Evolutionary conservation across 495 filamentous ascomycete species (phyloP).

Genomic region (Cryomyces antarcticus): DNA sequence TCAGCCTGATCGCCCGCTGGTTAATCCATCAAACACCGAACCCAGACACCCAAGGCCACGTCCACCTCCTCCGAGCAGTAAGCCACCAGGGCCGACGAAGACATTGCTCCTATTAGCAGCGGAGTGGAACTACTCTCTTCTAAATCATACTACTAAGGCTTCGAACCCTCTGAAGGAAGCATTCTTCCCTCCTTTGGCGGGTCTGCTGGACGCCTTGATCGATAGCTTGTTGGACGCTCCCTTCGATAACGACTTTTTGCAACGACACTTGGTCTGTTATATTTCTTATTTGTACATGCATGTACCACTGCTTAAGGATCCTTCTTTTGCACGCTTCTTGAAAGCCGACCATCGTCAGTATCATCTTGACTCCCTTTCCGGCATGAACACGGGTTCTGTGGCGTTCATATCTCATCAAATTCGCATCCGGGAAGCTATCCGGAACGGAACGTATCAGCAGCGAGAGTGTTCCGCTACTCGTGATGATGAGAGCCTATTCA

Average conservation of each 20-base stretch:
- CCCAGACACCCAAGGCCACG: background rate
- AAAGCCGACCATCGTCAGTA: slow-evolving; percentile 7
- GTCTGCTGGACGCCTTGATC: slow-evolving; percentile 7
- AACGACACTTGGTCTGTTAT: background rate
- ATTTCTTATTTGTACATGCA: slow-evolving; percentile 5
- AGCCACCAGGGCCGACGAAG: slow-evolving; percentile 3
- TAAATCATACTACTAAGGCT: background rate
- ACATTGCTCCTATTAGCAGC: slow-evolving; percentile 10
- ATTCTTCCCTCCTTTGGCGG: slow-evolving; percentile 4
- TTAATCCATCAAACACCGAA: background rate
- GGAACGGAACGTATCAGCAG: background rate
- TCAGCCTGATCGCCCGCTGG: too few species aligned
- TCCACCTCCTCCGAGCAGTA: background rate
- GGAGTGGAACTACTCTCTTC: slow-evolving; percentile 5
- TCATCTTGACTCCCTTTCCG: slow-evolving; percentile 5
- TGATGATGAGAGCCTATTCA: background rate
- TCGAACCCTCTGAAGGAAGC: background rate
- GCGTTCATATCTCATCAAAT: background rate
- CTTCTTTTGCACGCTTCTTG: slow-evolving; percentile 1
- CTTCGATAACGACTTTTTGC: background rate
- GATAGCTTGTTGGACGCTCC: slow-evolving; percentile 4
- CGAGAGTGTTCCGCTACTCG: slow-evolving; percentile 1
- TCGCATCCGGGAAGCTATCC: background rate
- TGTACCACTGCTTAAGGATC: slow-evolving; percentile 1
- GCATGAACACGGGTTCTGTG: slow-evolving; percentile 2